Conservation (phyloP, 257 asterid species). For the Paulownia fortunei region DNA sequence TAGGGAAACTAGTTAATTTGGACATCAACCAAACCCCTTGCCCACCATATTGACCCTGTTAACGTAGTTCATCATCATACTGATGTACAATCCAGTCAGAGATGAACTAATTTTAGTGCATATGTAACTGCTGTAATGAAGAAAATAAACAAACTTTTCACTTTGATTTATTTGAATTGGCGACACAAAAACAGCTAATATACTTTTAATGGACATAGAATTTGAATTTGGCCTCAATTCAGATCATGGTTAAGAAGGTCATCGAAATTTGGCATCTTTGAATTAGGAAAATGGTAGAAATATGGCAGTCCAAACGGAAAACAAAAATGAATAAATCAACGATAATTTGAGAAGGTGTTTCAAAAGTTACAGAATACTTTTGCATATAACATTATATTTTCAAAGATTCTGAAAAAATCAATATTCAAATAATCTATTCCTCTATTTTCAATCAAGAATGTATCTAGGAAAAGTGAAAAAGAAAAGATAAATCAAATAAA, state of each 20-base stretch:
- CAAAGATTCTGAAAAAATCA: no score
- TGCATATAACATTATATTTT: background rate
- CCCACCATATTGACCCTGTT: background rate
- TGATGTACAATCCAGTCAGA: background rate
- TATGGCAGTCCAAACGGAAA: background rate
- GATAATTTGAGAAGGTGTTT: background rate
- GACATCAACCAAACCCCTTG: background rate
- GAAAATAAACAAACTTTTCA: background rate
- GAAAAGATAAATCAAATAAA: no score
- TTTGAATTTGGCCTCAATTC: background rate
- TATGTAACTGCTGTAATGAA: background rate
- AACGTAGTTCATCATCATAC: background rate
- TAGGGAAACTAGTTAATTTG: background rate
- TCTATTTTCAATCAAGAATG: no score
- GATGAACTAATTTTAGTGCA: background rate
- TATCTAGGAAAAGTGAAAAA: no score
- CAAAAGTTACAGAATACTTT: background rate
- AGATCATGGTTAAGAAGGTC: background rate
- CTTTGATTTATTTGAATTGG: background rate
- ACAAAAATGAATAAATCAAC: background rate
- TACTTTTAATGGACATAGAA: background rate
- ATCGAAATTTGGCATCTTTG: background rate
- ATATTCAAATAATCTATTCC: no score
- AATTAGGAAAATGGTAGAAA: background rate
- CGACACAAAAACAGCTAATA: background rate